phyloP scores from a whole-genome alignment of 2,329 filamentous ascomycete genomes.

The Fusarium sp. region DNA sequence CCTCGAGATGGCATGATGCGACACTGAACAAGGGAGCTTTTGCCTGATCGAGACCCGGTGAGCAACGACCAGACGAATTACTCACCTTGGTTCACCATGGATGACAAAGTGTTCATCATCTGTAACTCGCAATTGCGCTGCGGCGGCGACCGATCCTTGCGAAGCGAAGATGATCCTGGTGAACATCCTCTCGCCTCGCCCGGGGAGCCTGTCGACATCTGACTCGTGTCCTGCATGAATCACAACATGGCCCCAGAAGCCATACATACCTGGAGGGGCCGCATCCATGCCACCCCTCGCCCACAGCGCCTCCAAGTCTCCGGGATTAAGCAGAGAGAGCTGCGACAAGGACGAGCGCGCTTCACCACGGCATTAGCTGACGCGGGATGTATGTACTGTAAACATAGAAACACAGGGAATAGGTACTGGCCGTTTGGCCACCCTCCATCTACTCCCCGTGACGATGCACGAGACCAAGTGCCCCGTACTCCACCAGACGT shows the following conservation, averaged over 20 bases:
- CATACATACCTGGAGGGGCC: slow-evolving; percentile 4
- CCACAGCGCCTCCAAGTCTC: slow-evolving; percentile 1
- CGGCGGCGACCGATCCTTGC: slow-evolving; percentile 1
- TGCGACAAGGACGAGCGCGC: slow-evolving; percentile 22
- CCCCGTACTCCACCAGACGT: slow-evolving; percentile 14
- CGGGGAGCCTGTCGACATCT: slow-evolving; percentile 6
- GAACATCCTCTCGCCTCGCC: slow-evolving; percentile 17
- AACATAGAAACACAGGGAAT: slow-evolving; percentile 15
- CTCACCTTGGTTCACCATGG: slow-evolving; percentile 22
- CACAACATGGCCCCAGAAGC: slow-evolving; percentile 29
- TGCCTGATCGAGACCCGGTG: slow-evolving; percentile 12
- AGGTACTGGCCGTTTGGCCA: neutral
- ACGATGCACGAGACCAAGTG: slow-evolving; percentile 40
- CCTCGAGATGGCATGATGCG: slow-evolving; percentile 8
- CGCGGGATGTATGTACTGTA: neutral
- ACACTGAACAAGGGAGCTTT: neutral
- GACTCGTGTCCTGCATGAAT: slow-evolving; percentile 46
- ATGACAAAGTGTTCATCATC: neutral
- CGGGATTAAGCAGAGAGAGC: slow-evolving; percentile 14
- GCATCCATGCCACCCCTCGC: slow-evolving; percentile 6
- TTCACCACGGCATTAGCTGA: slow-evolving; percentile 34
- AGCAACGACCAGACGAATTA: slow-evolving; percentile 4
- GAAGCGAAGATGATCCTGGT: neutral
- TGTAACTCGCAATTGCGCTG: slow-evolving; percentile 6
- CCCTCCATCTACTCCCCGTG: slow-evolving; percentile 23